These are phyloP conservation scores for Vigna nakashimae DNA, from an alignment of 306 rosid species.

Conservation along the genomic window DNA sequence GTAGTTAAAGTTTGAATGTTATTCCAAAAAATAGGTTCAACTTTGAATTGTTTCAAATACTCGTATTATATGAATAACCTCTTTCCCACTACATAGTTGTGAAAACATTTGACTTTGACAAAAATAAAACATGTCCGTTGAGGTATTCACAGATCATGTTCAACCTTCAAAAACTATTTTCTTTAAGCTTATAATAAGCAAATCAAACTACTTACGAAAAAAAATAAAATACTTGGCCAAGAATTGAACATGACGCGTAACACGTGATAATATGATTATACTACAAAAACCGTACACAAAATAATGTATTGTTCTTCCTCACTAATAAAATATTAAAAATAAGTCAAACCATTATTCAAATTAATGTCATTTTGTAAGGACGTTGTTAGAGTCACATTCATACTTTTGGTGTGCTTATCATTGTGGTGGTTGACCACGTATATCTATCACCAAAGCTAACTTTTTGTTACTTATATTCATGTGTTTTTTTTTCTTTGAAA, in stretches of 20 bases:
- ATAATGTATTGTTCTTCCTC: not conserved
- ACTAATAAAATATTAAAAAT: not conserved
- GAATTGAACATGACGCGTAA: not conserved
- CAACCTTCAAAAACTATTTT: not conserved
- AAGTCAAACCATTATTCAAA: not conserved
- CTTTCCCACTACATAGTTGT: not conserved
- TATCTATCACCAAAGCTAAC: not conserved
- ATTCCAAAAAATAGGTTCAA: not conserved
- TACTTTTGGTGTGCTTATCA: too few species aligned
- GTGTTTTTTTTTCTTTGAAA: too few species aligned
- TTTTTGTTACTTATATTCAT: too few species aligned
- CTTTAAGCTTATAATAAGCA: not conserved
- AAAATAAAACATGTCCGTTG: not conserved
- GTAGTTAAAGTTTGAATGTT: not conserved
- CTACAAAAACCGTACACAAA: not conserved
- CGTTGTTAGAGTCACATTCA: not conserved
- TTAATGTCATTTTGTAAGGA: not conserved
- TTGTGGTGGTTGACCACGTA: not conserved
- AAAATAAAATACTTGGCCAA: not conserved
- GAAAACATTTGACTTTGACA: slow-evolving; percentile 1
- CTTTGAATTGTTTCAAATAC: not conserved
- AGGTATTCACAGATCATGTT: not conserved
- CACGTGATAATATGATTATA: slow-evolving; percentile 1
- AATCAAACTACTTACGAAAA: not conserved
- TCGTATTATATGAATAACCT: not conserved